These are phyloP conservation scores for Stagonosporopsis rhizophila DNA, from an alignment of 2,329 filamentous ascomycete species.

Conservation along the genomic window DNA sequence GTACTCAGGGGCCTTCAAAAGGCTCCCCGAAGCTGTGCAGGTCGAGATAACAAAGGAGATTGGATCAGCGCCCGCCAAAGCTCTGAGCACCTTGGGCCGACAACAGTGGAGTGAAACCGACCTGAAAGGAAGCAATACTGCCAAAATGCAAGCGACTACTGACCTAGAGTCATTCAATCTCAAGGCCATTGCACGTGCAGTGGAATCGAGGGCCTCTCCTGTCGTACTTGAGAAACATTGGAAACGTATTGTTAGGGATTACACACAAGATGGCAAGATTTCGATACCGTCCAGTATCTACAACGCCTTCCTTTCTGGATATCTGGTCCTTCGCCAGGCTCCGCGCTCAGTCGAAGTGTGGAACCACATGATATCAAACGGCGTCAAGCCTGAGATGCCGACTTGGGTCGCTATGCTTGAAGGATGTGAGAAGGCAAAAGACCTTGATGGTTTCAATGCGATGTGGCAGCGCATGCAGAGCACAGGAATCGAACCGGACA, in stretches of 20 bases:
- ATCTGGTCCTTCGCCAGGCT: constrained; percentile 53
- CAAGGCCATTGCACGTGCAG: constrained; percentile 35
- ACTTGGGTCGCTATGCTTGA: constrained; percentile 78
- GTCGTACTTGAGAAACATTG: constrained; percentile 32
- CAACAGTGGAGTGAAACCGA: neutral
- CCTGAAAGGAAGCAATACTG: neutral
- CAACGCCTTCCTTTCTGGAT: constrained; percentile 56
- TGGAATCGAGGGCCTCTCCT: constrained; percentile 24
- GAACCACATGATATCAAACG: constrained; percentile 63
- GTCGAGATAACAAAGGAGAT: constrained; percentile 36
- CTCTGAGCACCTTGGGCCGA: constrained; percentile 25
- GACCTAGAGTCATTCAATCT: constrained; percentile 36
- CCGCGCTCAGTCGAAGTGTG: constrained; percentile 61
- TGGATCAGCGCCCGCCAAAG: constrained; percentile 31
- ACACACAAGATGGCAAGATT: constrained; percentile 21
- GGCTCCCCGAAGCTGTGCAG: constrained; percentile 31
- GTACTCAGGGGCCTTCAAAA: constrained; percentile 15
- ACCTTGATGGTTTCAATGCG: constrained; percentile 66
- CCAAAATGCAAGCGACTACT: constrained; percentile 8
- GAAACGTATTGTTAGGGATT: constrained; percentile 30
- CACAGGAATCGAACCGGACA: constrained; percentile 68
- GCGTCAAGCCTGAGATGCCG: constrained; percentile 64
- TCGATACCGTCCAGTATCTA: constrained; percentile 47
- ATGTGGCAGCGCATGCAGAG: constrained; percentile 71
- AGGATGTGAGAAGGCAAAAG: constrained; percentile 69